Evolutionary conservation across 2,329 filamentous ascomycete species (phyloP), one percentile per base, ranked within the genome.

Genomic region (Pseudogymnoascus sp.): DNA sequence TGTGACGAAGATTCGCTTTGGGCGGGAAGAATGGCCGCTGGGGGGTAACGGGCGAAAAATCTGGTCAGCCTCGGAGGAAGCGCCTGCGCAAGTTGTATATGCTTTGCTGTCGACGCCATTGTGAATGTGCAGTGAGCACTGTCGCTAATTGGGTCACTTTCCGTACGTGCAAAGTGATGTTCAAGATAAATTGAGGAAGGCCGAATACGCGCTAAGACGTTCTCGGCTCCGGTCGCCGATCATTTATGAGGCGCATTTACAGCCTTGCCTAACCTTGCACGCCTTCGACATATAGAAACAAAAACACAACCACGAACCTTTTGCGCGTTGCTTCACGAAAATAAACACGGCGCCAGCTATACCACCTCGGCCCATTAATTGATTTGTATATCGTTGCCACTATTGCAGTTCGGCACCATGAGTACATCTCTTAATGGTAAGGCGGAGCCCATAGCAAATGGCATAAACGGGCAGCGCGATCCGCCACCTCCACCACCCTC

Each of bases 41-140:
- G 92, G 45, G 95, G 95, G 76, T 93, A 97, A 69, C 90, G 89
- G 64, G 89, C 89, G 77, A 99, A 90, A 83, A 99, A 97, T 72
- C 87, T 86, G 73, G 89, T 85, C 54, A 99, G 85, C 43, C 88
- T 88, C 63, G 85, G 80, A 7, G 92, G 95, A 43, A 98, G 85
- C 69, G 84, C 80, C 77, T 87, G 85, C 66, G 90, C 90, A 65
- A 92, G 81, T 65, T 77, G 73, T 64, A 83, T 73, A 63, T 73
- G 71, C 62, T 71, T 68, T 36, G 62, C 61, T 51, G 67, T 60
- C 37, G 48, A 66, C 43, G 69, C 64, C 65, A 69, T 70, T 51
- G 48, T 68, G 65, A 63, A 61, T 51, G 48, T 63, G 45, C 45
- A 21, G 61, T 11, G 23, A 63, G 54, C 51, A 43, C 31, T 61